Base-by-base conservation (phyloP, 805 yeast species). In the Starmerella gropengiesseri region DNA sequence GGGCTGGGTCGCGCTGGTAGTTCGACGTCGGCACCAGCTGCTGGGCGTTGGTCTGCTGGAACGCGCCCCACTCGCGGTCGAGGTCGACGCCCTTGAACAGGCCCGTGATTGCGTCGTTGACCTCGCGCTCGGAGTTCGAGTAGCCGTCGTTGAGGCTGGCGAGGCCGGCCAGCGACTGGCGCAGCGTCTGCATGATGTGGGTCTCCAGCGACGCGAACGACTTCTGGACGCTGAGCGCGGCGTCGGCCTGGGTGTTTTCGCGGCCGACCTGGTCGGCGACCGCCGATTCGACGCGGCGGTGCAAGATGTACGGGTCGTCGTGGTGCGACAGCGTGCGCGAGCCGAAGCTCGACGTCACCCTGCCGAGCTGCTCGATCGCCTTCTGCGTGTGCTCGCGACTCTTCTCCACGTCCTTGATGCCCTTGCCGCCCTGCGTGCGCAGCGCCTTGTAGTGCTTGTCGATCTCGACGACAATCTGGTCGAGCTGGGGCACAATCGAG, bases 161-260 rank as follows among this genome's bases (percentile, higher is more conserved):
- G 29, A 70, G 51, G 31, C 53, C 52, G 27, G 52, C 47, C 41
- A 69, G 60, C 8, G 65, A 53, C 37, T 66, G 65, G 44, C 69
- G 67, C 37, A 73, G 48, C 8, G 63, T 64, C 39, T 61, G 62
- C 33, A 69, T 54, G 20, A 70, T 57, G 48, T 69, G 73, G n/a
- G 53, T 40, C 53, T 73, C 78, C 28, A 66, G 54, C 4, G 66
- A 54, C 46, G 58, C 58, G 37, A 70, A 57, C 28, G 63, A 59
- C 39, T 55, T 52, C 60, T 73, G 76, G 39, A 62, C 59, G 38
- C 61, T 56, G 36, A 63, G 57, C 21, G 73, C 58, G 29, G 69
- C 67, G 44, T 69, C 73, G 18, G 67, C 57, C 46, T 68, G 70
- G 19, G 53, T 49, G 53, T 72, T 70, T 53, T 73, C 77, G 49